A percentile compares a stretch with the other conserved stretches of the same genome.
Conservation (phyloP, 2,329 filamentous ascomycete genomes). For the Leptodontidium sp. region DNA sequence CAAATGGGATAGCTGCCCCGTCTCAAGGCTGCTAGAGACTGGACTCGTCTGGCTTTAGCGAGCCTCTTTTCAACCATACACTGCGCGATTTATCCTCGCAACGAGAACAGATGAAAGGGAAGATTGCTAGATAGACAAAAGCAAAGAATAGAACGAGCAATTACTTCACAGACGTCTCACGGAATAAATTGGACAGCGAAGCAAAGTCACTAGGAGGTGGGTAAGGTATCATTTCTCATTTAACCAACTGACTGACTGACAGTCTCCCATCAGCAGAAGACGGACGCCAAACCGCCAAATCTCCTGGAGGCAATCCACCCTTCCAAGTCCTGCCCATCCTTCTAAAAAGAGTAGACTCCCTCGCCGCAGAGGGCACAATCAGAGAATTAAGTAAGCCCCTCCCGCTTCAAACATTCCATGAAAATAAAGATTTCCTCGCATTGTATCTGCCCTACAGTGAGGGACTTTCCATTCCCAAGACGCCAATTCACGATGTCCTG, state of each 20-base stretch:
- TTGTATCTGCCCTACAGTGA: constrained; percentile 4
- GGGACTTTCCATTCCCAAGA: constrained; percentile 14
- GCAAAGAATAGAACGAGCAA: background rate
- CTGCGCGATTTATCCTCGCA: background rate
- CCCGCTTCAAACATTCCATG: background rate
- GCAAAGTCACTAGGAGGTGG: background rate
- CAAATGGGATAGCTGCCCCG: too few relatives aligned
- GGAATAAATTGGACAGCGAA: background rate
- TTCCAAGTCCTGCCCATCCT: constrained; percentile 4
- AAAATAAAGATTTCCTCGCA: background rate
- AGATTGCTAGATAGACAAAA: background rate
- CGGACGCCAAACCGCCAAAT: background rate
- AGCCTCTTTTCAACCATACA: background rate
- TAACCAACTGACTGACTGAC: background rate
- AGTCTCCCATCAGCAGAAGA: background rate
- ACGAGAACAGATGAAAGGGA: background rate
- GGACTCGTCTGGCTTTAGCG: background rate
- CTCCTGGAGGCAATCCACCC: background rate
- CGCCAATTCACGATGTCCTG: constrained; percentile 14
- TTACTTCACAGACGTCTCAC: background rate
- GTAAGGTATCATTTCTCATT: constrained; percentile 19
- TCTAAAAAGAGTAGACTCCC: background rate
- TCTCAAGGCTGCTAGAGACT: too few relatives aligned
- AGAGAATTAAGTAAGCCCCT: background rate
- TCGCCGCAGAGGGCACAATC: background rate